Evolutionary conservation across 2,329 filamentous ascomycete genomes (phyloP), one percentile per base, ranked within the genome.

Genomic region (Fusarium metavorans): DNA sequence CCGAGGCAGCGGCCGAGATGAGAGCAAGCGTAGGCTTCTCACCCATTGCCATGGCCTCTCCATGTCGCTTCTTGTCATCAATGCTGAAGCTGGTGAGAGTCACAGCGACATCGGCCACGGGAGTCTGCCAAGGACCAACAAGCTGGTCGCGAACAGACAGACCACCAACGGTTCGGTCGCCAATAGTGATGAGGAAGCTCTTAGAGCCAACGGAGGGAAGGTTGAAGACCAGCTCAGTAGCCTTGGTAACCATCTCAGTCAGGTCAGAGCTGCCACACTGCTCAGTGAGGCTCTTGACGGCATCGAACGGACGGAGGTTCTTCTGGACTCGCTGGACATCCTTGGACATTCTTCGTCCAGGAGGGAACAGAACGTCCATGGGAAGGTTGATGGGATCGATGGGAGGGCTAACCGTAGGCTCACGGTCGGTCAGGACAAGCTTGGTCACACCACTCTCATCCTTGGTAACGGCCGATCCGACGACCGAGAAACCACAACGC

Each of bases 41-140:
- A 37, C 97, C 97, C 93, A 98, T 97, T 2, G 95, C 93, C 94
- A 98, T 98, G n/a, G 95, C 95, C 83, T 98, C 97, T 76, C 97
- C 97, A 32, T 92, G 94, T 79, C 89, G 92, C 57, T 93, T 88
- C 69, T 92, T 94, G 18, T 88, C 85, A 18, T 87, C 87, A 9
- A 89, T 80, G 56, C 91, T 89, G 77, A 98, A 91, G 3, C 94
- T 93, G 0, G 94, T 96, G 1, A 94, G 92, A 25, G 96, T 98
- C 27, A 98, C 96, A 4, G 95, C 96, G 57, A 97, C 95, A 82
- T 99, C 95, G 5, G 97, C 92, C 16, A 98, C 95, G 4, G 97
- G 97, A 14, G 92, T 94, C 82, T 98, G 97, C 96, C 96, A 98
- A 60, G 94, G 95, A 2, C 97, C 97, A 64, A 98, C 96, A 91